Evolutionary conservation across 208 protist species (phyloP), one percentile per base, ranked within the genome.

Genomic region (Porcisia deanei): DNA sequence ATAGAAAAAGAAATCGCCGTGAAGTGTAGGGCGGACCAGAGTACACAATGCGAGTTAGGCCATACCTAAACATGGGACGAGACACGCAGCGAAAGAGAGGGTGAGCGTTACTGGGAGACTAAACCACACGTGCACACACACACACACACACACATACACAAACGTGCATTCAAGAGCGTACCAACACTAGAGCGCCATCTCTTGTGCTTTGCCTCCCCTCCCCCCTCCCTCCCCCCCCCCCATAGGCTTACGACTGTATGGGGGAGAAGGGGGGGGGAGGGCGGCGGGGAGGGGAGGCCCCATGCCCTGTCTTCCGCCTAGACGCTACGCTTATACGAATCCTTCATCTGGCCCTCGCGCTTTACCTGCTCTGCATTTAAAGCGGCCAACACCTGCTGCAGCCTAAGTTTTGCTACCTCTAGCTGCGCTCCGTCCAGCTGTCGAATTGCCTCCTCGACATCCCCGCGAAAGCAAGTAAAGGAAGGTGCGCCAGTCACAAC

Each of bases 321-420:
- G 30, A 30, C 43, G 25, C 64, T 69, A 69, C 22, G 10, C 18
- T 45, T 20, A 3, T 53, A 37, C 64, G 9, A 37, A 3, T 4
- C 22, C 41, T 25, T 57, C 30, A 49, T n/a, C 4, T 39, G 7
- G 25, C 30, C 37, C 53, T 45, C 49, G 49, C 34, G 68, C 68
- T 43, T 37, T 53, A 47, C 1, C 55, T 76, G 76, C 45, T 75
- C 71, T 20, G 76, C 71, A 0, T 25, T 63, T 5, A 81, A 53
- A 58, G 57, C 64, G 5, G 80, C 69, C 61, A 83, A 66, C 37
- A 76, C 66, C 53, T 81, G 75, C 66, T 86, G 70, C 58, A 86
- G 71, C 2, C 82, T 77, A 64, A 83, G 66, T 66, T 75, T 74
- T 25, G 82, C 82, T 37, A 86, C 82, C 43, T 81, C 73, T 3